Conservation (phyloP, 164 flowering plant species). For the Tetrastigma voinierianum region DNA sequence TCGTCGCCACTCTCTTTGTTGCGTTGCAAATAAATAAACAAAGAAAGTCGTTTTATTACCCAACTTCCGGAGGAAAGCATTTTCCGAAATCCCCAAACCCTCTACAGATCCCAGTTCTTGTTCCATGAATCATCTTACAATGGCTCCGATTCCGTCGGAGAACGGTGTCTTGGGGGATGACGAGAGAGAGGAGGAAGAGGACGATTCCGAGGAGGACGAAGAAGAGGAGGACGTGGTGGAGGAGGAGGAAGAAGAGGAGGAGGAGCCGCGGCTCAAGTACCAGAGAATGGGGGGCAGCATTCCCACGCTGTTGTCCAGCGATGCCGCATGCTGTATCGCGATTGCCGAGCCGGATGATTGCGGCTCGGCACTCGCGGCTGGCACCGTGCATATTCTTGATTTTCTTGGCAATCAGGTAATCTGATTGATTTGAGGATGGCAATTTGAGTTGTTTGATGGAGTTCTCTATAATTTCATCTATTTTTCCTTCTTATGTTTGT, state of each 20-base stretch:
- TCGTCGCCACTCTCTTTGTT: not conserved
- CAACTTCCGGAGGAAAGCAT: no score
- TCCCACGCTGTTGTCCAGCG: slow-evolving; percentile 60
- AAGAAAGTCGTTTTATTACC: not conserved
- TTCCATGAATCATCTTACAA: slow-evolving; percentile 10
- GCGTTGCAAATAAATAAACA: not conserved
- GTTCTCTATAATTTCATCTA: not conserved
- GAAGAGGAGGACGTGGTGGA: slow-evolving; percentile 54
- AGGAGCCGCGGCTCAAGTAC: slow-evolving; percentile 96
- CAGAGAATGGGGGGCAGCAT: slow-evolving; percentile 98
- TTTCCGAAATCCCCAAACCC: no score
- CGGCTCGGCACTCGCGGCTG: slow-evolving; percentile 89
- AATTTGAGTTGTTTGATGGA: not conserved
- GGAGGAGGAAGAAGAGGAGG: slow-evolving; percentile 83
- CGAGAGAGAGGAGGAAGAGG: slow-evolving; percentile 55
- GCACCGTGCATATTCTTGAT: slow-evolving; percentile 90
- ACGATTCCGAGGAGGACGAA: slow-evolving; percentile 43
- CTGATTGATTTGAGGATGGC: not conserved
- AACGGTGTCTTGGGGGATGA: slow-evolving; percentile 91
- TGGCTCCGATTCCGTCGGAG: slow-evolving; percentile 55
- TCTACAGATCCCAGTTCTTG: no score
- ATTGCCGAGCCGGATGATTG: slow-evolving; percentile 96
- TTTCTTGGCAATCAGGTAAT: slow-evolving; percentile 90
- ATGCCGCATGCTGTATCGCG: slow-evolving; percentile 89
- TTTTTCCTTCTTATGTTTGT: not conserved